phyloP scores from a whole-genome alignment of 495 filamentous ascomycete species.

The Hypoxylon cercidicola region DNA sequence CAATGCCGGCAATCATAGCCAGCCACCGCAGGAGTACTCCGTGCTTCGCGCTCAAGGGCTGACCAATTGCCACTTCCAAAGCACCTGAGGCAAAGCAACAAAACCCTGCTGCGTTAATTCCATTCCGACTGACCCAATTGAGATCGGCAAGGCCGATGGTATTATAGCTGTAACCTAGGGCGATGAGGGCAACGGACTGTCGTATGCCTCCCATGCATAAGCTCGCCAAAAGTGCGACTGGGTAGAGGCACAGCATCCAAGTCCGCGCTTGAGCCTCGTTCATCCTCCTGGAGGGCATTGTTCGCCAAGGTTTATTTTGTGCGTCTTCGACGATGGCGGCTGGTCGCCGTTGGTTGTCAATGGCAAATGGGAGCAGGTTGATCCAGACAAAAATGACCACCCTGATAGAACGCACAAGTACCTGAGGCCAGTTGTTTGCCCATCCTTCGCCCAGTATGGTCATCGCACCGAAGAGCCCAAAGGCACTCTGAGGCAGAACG shows the following conservation, averaged over 20 bases:
- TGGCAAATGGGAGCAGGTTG: conserved; percentile 53
- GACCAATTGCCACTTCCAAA: conserved; percentile 20
- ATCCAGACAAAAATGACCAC: conserved; percentile 26
- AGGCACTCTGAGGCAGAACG: not conserved
- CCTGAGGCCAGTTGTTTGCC: not conserved
- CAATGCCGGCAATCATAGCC: conserved; percentile 51
- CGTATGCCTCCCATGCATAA: conserved; percentile 2
- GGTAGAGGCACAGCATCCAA: conserved; percentile 47
- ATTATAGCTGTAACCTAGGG: not conserved
- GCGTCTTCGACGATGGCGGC: conserved; percentile 59
- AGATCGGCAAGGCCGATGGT: conserved; percentile 45
- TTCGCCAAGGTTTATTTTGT: conserved; percentile 69
- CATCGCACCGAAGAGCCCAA: not conserved
- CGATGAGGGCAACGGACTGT: not conserved
- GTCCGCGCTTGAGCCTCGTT: conserved; percentile 47
- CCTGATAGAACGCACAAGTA: not conserved
- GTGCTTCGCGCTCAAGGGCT: not conserved
- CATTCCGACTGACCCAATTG: conserved; percentile 47
- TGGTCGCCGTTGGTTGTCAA: conserved; percentile 60
- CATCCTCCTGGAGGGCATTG: conserved; percentile 58
- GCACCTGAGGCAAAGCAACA: conserved; percentile 46
- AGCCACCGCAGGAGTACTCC: conserved; percentile 49
- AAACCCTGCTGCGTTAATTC: conserved; percentile 56
- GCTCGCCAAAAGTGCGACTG: conserved; percentile 44
- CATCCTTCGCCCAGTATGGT: not conserved